Evolutionary conservation across 345 rosid genomes (phyloP), one percentile per base, ranked within the genome.

Genomic region (Rubroshorea leprosula): DNA sequence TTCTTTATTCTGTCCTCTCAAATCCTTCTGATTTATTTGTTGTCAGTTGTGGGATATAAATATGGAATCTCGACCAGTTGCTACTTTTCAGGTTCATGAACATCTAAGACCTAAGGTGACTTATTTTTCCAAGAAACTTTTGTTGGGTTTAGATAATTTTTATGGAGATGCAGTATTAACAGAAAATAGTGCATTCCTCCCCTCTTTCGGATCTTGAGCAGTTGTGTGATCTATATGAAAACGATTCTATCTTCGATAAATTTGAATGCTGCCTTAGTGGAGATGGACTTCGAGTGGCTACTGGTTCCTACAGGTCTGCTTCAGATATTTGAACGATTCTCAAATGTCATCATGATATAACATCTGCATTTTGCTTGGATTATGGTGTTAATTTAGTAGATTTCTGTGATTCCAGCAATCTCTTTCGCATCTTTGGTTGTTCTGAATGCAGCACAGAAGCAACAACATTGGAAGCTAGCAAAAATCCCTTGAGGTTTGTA

Each of bases 241-340:
- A n/a, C n/a, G 98, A 92, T 79, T 90, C 94, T 13, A 90, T 91
- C 76, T 90, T 93, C 64, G 99, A 93, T 65, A 93, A 93, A 74
- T 93, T 93, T 23, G 99, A 93, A 69, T 93, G 99, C 74, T 90
- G 96, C 69, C 64, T 85, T 64, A 93, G 99, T 64, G 97, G 97
- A 29, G 87, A 93, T 39, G 87, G 90, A 47, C 57, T 43, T 24
- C 78, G 83, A 55, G 78, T 77, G 54, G 90, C 90, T 6, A 81
- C 90, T 17, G 90, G 90, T 66, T 84, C 90, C 52, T 84, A 84
- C 78, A 79, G 90, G 90, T 84, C 22, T 54, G 52, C 35, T 12
- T 64, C 58, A 13, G 23, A 23, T 45, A 29, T 72, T 23, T 62
- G 23, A 22, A 24, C 63, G 24, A 15, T 27, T 64, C 15, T 53